Base-by-base conservation (phyloP, 1,139 yeast genomes). In the Pichia cactophila region DNA sequence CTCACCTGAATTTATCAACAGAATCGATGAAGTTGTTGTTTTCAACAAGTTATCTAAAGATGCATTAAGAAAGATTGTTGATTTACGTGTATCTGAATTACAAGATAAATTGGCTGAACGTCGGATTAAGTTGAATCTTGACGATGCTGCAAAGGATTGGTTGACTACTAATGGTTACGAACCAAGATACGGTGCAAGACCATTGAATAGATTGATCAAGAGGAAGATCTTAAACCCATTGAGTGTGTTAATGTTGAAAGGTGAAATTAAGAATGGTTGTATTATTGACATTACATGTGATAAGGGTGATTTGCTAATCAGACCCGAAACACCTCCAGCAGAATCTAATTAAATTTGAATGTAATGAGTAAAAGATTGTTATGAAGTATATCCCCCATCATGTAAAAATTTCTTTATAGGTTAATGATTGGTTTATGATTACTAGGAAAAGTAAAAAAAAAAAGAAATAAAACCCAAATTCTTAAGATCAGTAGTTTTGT, bases 1-100 rank as follows among this genome's bases (percentile, higher is more conserved):
- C 61, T 90, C 97, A 16, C 98, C 98, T 0, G 98, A 92, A 66
- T 92, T 92, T 62, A 76, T 92, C 64, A 92, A 92, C 64, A 83
- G 98, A 65, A 76, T 92, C 58, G 97, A 92, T 65, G 98, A 92
- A 55, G 80, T 87, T 14, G 73, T 92, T 36, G 87, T 92, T 2
- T 92, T 92, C 73, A 92, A 92, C 70, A 78, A 97, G 59, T 74
- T 92, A 35, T 85, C 96, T 2, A 86, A 81, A 64, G 62, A 67
- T 2, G 86, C 94, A 2, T 72, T 92, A 54, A 74, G 81, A 56
- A 78, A 78, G 49, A 92, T 92, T 58, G 90, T 92, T 48, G 92
- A 88, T 50, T 83, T 92, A 54, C 77, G 97, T 55, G 72, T 92
- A 46, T 68, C 70, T 20, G 98, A 92, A 64, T 83, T 92, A 40